Evolutionary conservation across 495 filamentous ascomycete species (phyloP), one percentile per base, ranked within the genome.

Genomic region (Thozetella sp.): DNA sequence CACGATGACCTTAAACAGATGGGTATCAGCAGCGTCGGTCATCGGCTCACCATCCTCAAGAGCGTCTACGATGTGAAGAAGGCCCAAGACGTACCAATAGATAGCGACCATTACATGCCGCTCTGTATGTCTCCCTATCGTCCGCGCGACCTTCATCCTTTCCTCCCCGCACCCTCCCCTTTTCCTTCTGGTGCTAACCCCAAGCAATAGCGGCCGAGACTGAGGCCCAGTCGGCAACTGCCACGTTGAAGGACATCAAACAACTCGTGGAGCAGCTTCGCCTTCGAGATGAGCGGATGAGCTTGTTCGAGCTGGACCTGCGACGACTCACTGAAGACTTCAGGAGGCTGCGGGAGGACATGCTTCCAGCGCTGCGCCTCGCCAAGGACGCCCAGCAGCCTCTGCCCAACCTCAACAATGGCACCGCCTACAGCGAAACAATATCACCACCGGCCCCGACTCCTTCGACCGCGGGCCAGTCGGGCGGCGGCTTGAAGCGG

Each of bases 1-100:
- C 95, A 98, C 72, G 91, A 95, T 50, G 94, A 97, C 67, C 77
- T 99, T 69, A 96, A 93, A 73, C 90, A 96, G 68, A 94, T 99
- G 87, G 93, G 92, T 40, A 88, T 99, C 63, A 79, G 80, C 54
- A 97, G 94, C 72, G 91, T 97, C 37, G 95, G 95, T 2, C 95
- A 99, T 74, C 88, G 95, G 25, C 81, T 99, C 59, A 97, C 93
- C 1, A 95, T 99, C 45, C 81, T 99, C 52, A 97, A 97, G 76
- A 90, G 84, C 61, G 92, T 98, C 34, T 99, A 97, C 73, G 93
- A 97, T 67, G 86, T 93, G 63, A 99, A 99, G 77, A 86, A 93
- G 65, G 91, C 90, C 60, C 92, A 97, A 68, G 90, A 93, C 65
- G 85, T 99, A 58, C 89, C 91, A 2, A 88, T 97, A 59, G 95